Percentiles rank a stretch among this genome's conserved stretches.
phyloP scores from a whole-genome alignment of 202 grass and related monocot species.

The Eragrostis tef region DNA sequence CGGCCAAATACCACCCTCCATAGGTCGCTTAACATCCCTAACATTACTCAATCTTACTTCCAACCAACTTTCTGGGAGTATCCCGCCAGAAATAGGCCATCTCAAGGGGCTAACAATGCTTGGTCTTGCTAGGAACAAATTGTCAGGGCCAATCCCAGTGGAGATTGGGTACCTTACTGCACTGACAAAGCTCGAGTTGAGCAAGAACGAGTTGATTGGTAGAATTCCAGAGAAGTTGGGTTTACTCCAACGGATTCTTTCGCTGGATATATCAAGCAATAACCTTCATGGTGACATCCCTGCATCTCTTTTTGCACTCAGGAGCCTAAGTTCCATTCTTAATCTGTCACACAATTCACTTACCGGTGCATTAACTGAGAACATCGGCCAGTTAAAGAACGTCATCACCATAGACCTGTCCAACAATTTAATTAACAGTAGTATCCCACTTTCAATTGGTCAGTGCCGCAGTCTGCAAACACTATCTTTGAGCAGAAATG shows the following conservation, averaged over 20 bases:
- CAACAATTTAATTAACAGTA: not conserved
- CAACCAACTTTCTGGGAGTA: not conserved
- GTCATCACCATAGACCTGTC: not conserved
- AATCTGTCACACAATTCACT: not conserved
- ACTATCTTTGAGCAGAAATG: not conserved
- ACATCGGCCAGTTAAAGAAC: not conserved
- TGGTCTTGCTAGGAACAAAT: not conserved
- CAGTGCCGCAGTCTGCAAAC: not conserved
- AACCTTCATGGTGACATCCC: not conserved
- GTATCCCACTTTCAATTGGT: not conserved
- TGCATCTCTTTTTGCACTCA: not conserved
- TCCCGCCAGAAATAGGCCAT: not conserved
- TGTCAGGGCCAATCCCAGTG: not conserved
- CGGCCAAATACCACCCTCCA: not conserved
- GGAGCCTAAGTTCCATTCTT: not conserved
- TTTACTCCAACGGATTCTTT: not conserved
- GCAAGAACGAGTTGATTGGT: not conserved
- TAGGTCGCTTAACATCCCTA: not conserved
- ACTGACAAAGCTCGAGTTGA: not conserved
- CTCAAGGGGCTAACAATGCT: not conserved
- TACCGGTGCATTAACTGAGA: not conserved
- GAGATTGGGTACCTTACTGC: not conserved
- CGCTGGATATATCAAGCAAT: not conserved
- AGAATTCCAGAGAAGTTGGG: not conserved
- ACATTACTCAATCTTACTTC: not conserved